Evolutionary conservation across 164 flowering plant species (phyloP), one percentile per base, ranked within the genome.

Genomic region (Tetracentron sinense): DNA sequence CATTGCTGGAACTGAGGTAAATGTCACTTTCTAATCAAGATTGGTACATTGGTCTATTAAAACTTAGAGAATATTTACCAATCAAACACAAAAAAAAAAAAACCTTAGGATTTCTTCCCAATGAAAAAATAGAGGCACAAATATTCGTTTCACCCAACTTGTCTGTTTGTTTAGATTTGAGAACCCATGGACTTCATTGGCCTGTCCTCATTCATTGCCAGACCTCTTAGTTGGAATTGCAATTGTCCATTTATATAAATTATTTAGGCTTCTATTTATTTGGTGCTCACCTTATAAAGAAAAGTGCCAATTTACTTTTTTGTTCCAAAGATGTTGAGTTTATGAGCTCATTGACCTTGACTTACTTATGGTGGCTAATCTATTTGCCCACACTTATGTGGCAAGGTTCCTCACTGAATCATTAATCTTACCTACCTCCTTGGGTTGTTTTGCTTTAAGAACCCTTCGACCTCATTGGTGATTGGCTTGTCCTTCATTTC

Each of bases 1-100:
- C 68, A 92, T 92, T 74, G 83, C 98, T 77, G 98, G 98, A 65
- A 93, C 98, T 57, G 98, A 93, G 97, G 98, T 92, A 53, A 68
- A 15, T 67, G 14, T 54, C 58, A n/a, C 31, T 7, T 60, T 60
- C 38, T 21, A 42, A 38, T 28, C 4, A 23, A 53, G 52, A 38
- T 15, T 6, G 42, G 10, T 19, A 20, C 3, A 63, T 14, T 60
- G 6, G 25, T 63, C 27, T 6, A 6, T 42, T 42, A 27, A 28
- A 25, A 60, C 11, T 61, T 11, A 60, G 22, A 47, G 17, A 6
- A 1, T 27, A 15, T 23, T 28, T 38, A 19, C 21, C 6, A 20
- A 58, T n/a, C n/a, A n/a, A n/a, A n/a, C n/a, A n/a, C n/a, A n/a
- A n/a, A n/a, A n/a, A n/a, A n/a, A n/a, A n/a, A n/a, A n/a, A n/a